Base-by-base conservation (phyloP, 805 yeast species). In the Zygotorulaspora danielsina region DNA sequence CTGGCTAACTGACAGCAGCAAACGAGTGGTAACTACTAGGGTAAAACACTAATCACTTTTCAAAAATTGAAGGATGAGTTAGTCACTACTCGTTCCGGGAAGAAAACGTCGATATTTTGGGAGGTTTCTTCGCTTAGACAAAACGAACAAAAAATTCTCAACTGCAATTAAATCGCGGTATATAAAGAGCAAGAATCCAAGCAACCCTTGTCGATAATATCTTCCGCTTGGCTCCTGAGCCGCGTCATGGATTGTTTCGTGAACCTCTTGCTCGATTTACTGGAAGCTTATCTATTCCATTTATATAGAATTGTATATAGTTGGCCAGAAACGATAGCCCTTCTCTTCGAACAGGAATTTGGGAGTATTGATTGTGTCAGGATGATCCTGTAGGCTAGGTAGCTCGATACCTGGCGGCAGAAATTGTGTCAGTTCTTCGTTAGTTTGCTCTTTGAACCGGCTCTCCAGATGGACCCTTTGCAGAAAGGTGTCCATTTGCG, bases 401-500 rank as follows among this genome's bases (percentile, higher is more conserved):
- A 57, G 46, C n/a, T 25, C 38, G 1, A 55, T 57, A 2, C 19
- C 27, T 2, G 39, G 8, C 5, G 65, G 63, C 5, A 60, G 29
- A 39, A 53, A 53, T 6, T 66, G 66, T 3, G 38, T 41, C 74
- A 83, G 73, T 19, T 60, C 39, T 1, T 38, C 43, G 1, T 32
- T 17, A 32, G 64, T 61, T 29, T 52, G 45, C 11, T 54, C 60
- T 21, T 58, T 21, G 17, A 50, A 52, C 20, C 27, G 13, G 9
- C 36, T 50, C 36, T 51, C 20, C 15, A 37, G 30, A 21, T 15
- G 35, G 6, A 19, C 51, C 19, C 70, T 64, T 20, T 73, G 62
- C 44, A 89, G 71, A 51, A 75, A 84, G 1, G 94, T 78, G 62
- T 89, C 97, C 71, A 88, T 76, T 11, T 71, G 73, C 4, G 79